Conservation (phyloP, 495 filamentous ascomycete genomes). For the Penicillium cosmopolitanum region DNA sequence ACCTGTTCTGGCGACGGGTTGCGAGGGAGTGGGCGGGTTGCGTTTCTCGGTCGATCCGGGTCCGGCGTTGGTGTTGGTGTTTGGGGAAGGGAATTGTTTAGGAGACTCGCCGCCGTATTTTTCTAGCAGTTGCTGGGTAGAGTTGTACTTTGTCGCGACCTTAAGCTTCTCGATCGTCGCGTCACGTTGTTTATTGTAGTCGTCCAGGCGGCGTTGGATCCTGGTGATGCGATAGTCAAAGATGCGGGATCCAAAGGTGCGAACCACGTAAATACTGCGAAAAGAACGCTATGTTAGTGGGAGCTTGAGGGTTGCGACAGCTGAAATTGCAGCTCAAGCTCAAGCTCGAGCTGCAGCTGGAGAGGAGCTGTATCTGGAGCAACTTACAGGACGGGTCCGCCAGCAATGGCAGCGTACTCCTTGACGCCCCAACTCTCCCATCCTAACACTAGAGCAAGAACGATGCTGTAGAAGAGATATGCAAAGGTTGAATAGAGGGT, state of each 20-base stretch:
- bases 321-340: not conserved
- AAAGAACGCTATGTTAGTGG: not conserved
- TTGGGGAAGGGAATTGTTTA: conserved; percentile 42
- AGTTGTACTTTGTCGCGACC: conserved; percentile 90
- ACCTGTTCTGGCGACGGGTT: conserved; percentile 52
- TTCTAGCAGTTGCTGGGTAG: conserved; percentile 88
- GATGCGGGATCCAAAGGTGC: conserved; percentile 62
- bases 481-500: conserved; percentile 88
- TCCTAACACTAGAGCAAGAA: conserved; percentile 81
- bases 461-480: conserved; percentile 81
- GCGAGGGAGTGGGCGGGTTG: conserved; percentile 26
- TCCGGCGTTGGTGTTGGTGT: conserved; percentile 33
- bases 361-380: not conserved
- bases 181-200: conserved; percentile 73
- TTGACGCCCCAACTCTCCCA: conserved; percentile 74
- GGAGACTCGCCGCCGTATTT: conserved; percentile 80
- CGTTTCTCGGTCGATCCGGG: conserved; percentile 18
- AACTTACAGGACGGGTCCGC: conserved; percentile 74
- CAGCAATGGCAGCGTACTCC: conserved; percentile 77
- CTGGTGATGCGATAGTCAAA: conserved; percentile 80
- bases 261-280: conserved; percentile 67
- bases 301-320: not conserved
- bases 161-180: conserved; percentile 94
- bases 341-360: not conserved
- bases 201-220: conserved; percentile 68